Base-by-base conservation (phyloP, 768 basidiomycete genomes). In the Cyathus striatus region DNA sequence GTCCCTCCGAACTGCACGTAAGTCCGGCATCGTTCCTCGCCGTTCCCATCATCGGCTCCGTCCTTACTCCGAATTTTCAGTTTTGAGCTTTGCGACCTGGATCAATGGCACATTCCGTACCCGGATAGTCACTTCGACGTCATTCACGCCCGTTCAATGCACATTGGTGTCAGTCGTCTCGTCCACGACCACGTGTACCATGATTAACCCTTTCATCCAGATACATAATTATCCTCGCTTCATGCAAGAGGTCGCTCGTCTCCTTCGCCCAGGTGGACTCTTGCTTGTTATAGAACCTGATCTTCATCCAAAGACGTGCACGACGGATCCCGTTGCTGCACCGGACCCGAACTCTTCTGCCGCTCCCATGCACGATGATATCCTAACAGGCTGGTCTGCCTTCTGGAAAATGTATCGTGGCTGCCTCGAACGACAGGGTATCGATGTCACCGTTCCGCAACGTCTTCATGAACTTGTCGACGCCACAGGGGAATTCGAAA, bases 1-100 rank as follows among this genome's bases (percentile, higher is more conserved):
- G 83, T 85, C 20, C 83, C 83, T 33, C 73, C 75, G 14, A 85
- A 85, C 48, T 85, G 82, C 83, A 79, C 78, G 82, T 83, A 71
- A 65, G 83, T 66, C 44, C 50, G 23, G 26, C 34, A 9, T 21
- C 35, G 48, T 40, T 40, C 23, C 38, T 21, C 36, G 45, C 25
- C 38, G 46, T 45, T 37, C 22, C 23, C 38, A 18, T 33, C n/a
- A 6, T 21, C 17, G 38, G 3, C 27, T 10, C 42, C 33, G 18
- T 24, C 40, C 38, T 43, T 30, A 24, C n/a, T 39, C 36, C 18
- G 40, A 39, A 23, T 49, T 10, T 44, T 42, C 40, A 86, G 84
- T 23, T 86, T 84, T 54, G 85, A 86, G 51, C 68, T 86, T 12
- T 86, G 79, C 59, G 80, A 86, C 56, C 64, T 86, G 45, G 78